Evolutionary conservation across 2,329 filamentous ascomycete species (phyloP).

Genomic region (Curvularia eragrostidis): DNA sequence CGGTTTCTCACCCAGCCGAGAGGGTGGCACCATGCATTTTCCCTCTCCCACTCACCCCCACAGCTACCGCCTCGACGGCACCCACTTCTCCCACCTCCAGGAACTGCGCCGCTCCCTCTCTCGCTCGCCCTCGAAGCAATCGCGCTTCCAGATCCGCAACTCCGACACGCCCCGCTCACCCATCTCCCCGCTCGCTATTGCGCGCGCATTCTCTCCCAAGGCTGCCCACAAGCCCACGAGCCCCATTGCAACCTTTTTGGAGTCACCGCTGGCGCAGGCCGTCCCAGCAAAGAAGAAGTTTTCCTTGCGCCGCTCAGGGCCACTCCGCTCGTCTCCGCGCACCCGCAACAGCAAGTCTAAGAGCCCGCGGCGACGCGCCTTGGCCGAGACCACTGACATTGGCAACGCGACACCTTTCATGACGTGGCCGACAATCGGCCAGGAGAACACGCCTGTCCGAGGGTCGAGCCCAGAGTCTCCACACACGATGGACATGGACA

Average conservation of each 20-base stretch:
- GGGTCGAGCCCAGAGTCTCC: slow-evolving; percentile 36
- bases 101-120: slow-evolving; percentile 87
- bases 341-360: slow-evolving; percentile 71
- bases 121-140: slow-evolving; percentile 85
- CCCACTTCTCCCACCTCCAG: slow-evolving; percentile 73
- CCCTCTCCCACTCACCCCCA: slow-evolving; percentile 77
- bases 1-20: slow-evolving; percentile 59
- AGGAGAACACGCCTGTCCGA: slow-evolving; percentile 52
- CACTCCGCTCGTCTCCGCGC: slow-evolving; percentile 65
- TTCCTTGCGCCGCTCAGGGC: slow-evolving; percentile 56
- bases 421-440: slow-evolving; percentile 56
- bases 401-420: slow-evolving; percentile 70
- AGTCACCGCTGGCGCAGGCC: slow-evolving; percentile 65
- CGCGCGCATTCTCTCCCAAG: slow-evolving; percentile 55
- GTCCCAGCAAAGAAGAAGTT: slow-evolving; percentile 67
- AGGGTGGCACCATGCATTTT: slow-evolving; percentile 81
- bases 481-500: slow-evolving; percentile 47
- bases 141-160: slow-evolving; percentile 70
- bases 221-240: slow-evolving; percentile 55
- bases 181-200: slow-evolving; percentile 53
- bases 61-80: slow-evolving; percentile 79
- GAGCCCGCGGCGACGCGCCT: slow-evolving; percentile 75
- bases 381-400: slow-evolving; percentile 73
- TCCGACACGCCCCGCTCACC: slow-evolving; percentile 52
- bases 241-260: slow-evolving; percentile 58